Evolutionary conservation across 2,329 filamentous ascomycete species (phyloP).

Genomic region (Sclerotinia subarctica): DNA sequence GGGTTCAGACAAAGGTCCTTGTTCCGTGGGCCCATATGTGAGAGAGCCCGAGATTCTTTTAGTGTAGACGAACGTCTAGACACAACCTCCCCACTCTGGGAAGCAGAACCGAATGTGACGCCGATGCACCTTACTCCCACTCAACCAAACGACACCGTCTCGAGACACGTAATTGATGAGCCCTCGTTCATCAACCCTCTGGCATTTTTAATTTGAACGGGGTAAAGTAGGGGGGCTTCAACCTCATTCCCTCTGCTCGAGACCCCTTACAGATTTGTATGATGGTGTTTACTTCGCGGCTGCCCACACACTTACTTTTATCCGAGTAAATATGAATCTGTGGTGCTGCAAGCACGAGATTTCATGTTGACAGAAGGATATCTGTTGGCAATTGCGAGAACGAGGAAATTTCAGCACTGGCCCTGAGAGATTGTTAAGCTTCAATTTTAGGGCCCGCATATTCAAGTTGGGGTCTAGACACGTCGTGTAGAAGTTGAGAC

Average conservation of each 20-base stretch:
- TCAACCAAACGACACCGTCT: background rate
- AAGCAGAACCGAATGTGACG: too few species aligned
- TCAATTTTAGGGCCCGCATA: background rate
- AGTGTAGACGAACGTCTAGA: background rate
- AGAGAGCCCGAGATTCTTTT: too few species aligned
- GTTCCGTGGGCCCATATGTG: background rate
- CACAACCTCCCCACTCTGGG: background rate
- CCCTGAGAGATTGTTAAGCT: too few species aligned
- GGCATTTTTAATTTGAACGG: background rate
- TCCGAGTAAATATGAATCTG: too few species aligned
- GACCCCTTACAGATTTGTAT: background rate
- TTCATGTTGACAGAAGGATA: too few species aligned
- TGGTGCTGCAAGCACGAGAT: background rate
- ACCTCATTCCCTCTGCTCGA: background rate
- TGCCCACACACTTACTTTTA: too few species aligned
- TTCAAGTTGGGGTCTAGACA: too few species aligned
- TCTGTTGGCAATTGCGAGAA: background rate
- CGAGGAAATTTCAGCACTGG: background rate
- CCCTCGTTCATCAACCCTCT: background rate
- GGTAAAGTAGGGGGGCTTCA: background rate
- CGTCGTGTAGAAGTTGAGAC: background rate
- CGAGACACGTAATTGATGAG: background rate
- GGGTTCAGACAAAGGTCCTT: background rate
- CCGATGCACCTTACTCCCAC: too few species aligned
- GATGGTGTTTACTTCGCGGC: background rate